phyloP scores from a whole-genome alignment of 495 filamentous ascomycete species.

The Annulohypoxylon maeteangense region DNA sequence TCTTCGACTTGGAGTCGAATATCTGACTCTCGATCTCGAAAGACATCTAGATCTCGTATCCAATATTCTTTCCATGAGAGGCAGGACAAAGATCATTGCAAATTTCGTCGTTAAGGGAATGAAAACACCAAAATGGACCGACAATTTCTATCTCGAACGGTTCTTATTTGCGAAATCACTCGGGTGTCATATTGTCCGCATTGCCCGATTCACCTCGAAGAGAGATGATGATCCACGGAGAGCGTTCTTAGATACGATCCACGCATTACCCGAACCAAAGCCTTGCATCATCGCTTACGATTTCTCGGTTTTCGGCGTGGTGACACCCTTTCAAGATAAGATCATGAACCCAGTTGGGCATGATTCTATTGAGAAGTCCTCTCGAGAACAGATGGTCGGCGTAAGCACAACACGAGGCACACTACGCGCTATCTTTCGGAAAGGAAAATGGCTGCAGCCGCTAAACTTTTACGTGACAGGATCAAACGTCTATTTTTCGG shows the following conservation, averaged over 20 bases:
- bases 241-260: conserved; percentile 62
- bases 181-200: conserved; percentile 76
- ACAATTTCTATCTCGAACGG: conserved; percentile 64
- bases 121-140: conserved; percentile 68
- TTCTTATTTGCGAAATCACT: conserved; percentile 68
- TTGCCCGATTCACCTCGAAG: conserved; percentile 68
- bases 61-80: conserved; percentile 66
- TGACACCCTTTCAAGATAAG: conserved; percentile 73
- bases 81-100: conserved; percentile 79
- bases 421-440: conserved; percentile 63
- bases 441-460: conserved; percentile 68
- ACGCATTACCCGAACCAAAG: conserved; percentile 63
- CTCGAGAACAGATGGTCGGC: conserved; percentile 54
- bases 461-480: conserved; percentile 81
- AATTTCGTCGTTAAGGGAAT: conserved; percentile 65
- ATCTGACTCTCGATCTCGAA: conserved; percentile 72
- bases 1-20: conserved; percentile 78
- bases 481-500: conserved; percentile 76
- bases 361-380: conserved; percentile 66
- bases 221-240: conserved; percentile 68
- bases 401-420: conserved; percentile 61
- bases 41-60: conserved; percentile 62
- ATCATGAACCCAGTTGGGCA: conserved; percentile 77
- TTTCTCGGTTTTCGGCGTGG: conserved; percentile 72
- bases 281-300: conserved; percentile 78